Evolutionary conservation across 1,139 yeast species (phyloP).

Genomic region (Candida tunisiensis): DNA sequence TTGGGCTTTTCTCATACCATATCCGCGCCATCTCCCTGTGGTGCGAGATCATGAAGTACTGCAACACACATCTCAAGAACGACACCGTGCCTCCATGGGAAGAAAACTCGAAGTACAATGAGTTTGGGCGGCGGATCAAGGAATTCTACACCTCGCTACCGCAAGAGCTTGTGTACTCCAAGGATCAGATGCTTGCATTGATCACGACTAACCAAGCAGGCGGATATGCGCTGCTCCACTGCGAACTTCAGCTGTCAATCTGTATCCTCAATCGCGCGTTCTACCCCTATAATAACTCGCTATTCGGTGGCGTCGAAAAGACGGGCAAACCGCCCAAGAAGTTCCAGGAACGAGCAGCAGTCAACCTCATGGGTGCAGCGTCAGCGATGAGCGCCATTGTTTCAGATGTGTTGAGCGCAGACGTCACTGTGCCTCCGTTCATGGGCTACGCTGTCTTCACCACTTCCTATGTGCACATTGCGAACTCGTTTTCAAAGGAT

Average conservation of each 20-base stretch:
- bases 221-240: constrained; percentile 12
- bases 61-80: constrained; percentile 6
- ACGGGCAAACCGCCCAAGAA: constrained; percentile 12
- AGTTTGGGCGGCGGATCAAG: constrained; percentile 1
- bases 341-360: constrained; percentile 14
- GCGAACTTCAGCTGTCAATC: constrained; percentile 9
- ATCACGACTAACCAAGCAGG: constrained; percentile 10
- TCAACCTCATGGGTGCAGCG: constrained; percentile 16
- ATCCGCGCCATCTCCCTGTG: constrained; percentile 15
- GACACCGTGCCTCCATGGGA: constrained; percentile 11
- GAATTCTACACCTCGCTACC: constrained; percentile 7
- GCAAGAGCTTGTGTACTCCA: constrained; percentile 9
- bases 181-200: constrained; percentile 7
- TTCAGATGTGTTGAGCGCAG: constrained; percentile 14
- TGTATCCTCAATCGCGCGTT: constrained; percentile 12
- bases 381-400: constrained; percentile 15
- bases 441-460: constrained; percentile 20
- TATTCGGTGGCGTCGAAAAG: constrained; percentile 2
- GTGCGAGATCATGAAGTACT: constrained; percentile 17
- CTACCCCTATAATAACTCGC: constrained; percentile 7
- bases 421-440: constrained; percentile 20
- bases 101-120: constrained; percentile 6
- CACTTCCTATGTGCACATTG: constrained; percentile 20
- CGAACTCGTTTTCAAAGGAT: constrained; percentile 17
- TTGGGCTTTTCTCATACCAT: constrained; percentile 14